Evolutionary conservation across 495 filamentous ascomycete species (phyloP).

Genomic region (Immersiella caudata): DNA sequence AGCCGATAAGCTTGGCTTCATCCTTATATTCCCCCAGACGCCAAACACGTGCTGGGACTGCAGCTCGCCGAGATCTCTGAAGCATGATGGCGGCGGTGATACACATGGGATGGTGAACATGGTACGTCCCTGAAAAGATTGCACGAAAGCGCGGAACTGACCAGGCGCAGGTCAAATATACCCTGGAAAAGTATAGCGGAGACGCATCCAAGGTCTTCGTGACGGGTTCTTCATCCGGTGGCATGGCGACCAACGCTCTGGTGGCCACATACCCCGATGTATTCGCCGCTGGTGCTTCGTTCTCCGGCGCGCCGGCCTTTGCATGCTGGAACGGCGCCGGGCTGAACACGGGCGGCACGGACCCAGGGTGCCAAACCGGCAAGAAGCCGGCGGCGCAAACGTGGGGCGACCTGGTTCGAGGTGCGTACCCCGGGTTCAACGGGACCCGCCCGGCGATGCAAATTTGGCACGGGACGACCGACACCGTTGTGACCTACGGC

Average conservation of each 20-base stretch:
- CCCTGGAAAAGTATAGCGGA: constrained; percentile 51
- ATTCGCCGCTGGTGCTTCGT: constrained; percentile 43
- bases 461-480: constrained; percentile 52
- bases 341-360: not conserved
- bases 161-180: constrained; percentile 46
- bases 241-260: constrained; percentile 48
- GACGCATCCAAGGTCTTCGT: constrained; percentile 53
- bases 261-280: constrained; percentile 43
- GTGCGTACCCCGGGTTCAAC: constrained; percentile 48
- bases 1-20: constrained; percentile 50
- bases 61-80: constrained; percentile 44
- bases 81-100: constrained; percentile 59
- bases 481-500: constrained; percentile 38
- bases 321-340: constrained; percentile 42
- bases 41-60: constrained; percentile 54
- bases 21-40: constrained; percentile 48
- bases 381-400: constrained; percentile 40
- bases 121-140: constrained; percentile 22
- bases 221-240: constrained; percentile 56
- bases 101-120: constrained; percentile 60
- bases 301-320: constrained; percentile 40
- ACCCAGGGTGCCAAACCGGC: constrained; percentile 32
- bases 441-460: constrained; percentile 51
- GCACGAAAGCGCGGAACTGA: not conserved
- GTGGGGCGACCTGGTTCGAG: constrained; percentile 47